Evolutionary conservation across 106 monocot genomes (phyloP), one percentile per base, ranked within the genome.

Genomic region (Chionographis japonica): DNA sequence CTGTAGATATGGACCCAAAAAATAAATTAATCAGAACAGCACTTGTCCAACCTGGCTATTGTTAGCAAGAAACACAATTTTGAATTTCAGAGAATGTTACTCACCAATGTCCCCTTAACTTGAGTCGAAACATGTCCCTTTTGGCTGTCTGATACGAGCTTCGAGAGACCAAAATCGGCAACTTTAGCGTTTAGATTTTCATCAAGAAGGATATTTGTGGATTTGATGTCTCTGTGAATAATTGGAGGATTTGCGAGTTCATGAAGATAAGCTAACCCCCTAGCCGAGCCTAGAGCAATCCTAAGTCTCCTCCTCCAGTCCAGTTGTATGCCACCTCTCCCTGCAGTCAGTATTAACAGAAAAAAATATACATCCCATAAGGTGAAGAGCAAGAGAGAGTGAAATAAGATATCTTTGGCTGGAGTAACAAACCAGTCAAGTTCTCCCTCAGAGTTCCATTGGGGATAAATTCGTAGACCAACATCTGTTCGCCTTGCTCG

Each of bases 221-320:
- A 84, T 65, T 88, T 88, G 58, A 88, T 39, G 69, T 88, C 88
- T 70, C 88, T 88, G 43, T 88, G 88, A 53, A 88, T 88, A 18
- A 88, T 88, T 12, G 88, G 88, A 64, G 88, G 88, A 60, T 88
- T 68, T 3, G 88, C 88, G 17, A 88, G 84, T 75, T 88, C 88
- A 65, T 88, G 88, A 78, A 88, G 84, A 73, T 88, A 88, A 3
- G 88, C 67, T 59, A 88, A 59, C 58, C 88, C 88, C 76, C 72
- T 78, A 12, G 88, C 88, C 39, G 88, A 84, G 71, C 78, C 84
- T 39, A 84, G 67, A 67, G 88, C 81, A 38, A 88, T 70, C 39
- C 50, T 60, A 2, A 88, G 72, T 63, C 88, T 78, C 68, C 58
- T 75, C 75, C 62, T 75, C 88, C 88, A 88, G 37, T 88, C 88